Evolutionary conservation across 2,329 filamentous ascomycete genomes (phyloP), one percentile per base, ranked within the genome.

Genomic region (Aciculosporium take): DNA sequence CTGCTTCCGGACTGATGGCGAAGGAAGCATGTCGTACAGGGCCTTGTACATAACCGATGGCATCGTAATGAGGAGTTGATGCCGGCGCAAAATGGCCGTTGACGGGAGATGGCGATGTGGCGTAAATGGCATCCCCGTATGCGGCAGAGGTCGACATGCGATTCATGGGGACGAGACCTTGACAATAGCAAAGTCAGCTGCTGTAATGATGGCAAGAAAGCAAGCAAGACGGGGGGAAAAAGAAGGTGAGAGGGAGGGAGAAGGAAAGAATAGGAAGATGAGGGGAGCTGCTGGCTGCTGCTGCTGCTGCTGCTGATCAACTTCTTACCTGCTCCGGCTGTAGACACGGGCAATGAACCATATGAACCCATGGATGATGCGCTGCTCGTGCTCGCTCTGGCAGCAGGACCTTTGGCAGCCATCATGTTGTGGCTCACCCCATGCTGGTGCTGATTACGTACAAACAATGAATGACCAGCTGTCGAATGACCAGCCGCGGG

Each of bases 1-100:
- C 70, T 58, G 74, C 56, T 59, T 74, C 66, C 59, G 77, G 62
- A 53, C 70, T 63, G 62, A 81, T 62, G 45, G 69, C 61, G 48
- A 74, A 78, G 13, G 71, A 63, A 31, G 56, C 41, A 50, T 75
- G 67, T 62, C 75, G 69, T 51, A 77, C 66, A 4, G 80, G 71
- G 13, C 77, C 74, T 10, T 78, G 71, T 32, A 79, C 76, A 57
- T 91, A 93, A 46, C 80, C 82, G 57, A 91, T 68, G 43, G 79
- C 69, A 49, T 88, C 83, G 60, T 88, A 93, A 7, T 79, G 75
- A 49, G 73, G 75, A 45, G 74, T 76, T 45, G 72, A 83, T 43
- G 56, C 52, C 7, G 77, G 76, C 51, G 74, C 71, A 63, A 84
- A 84, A 48, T 75, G 69, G 44, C 71, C 66, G 53, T 69, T 68